These are phyloP conservation scores for Candida taoyuanica DNA, from an alignment of 805 yeast genomes.

Conservation along the genomic window DNA sequence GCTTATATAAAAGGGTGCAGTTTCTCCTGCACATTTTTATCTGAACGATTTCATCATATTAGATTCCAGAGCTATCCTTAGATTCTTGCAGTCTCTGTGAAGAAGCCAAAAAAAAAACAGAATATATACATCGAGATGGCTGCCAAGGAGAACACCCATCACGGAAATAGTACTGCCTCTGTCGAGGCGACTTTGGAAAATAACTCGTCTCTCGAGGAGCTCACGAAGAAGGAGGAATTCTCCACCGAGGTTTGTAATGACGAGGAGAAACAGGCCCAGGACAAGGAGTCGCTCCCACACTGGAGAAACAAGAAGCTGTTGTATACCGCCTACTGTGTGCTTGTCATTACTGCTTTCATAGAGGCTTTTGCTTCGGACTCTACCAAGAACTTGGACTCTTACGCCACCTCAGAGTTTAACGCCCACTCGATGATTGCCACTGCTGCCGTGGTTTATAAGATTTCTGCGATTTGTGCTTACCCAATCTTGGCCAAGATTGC, in stretches of 20 bases:
- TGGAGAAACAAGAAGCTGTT: conserved; percentile 23
- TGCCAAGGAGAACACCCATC: background rate
- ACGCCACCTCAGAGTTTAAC: conserved; percentile 35
- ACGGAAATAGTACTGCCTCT: background rate
- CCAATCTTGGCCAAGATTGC: conserved; percentile 36
- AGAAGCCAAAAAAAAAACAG: no score
- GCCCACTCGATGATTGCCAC: conserved; percentile 36
- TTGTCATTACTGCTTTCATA: conserved; percentile 28
- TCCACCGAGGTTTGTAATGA: background rate
- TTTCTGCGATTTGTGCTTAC: conserved; percentile 33
- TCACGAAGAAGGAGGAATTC: background rate
- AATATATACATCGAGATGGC: no score
- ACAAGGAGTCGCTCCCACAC: conserved; percentile 1
- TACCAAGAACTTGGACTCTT: conserved; percentile 23
- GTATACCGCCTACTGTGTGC: conserved; percentile 22
- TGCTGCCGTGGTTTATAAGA: conserved; percentile 34
- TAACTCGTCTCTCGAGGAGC: background rate
- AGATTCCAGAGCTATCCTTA: background rate
- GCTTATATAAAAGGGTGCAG: background rate
- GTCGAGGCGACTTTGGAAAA: conserved; percentile 2
- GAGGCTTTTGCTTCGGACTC: conserved; percentile 28
- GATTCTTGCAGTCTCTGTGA: background rate
- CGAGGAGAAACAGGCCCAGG: background rate
- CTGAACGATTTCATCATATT: background rate
- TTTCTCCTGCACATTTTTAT: background rate